phyloP scores from a whole-genome alignment of 2,329 filamentous ascomycete genomes.

The Penicillium nordicum region DNA sequence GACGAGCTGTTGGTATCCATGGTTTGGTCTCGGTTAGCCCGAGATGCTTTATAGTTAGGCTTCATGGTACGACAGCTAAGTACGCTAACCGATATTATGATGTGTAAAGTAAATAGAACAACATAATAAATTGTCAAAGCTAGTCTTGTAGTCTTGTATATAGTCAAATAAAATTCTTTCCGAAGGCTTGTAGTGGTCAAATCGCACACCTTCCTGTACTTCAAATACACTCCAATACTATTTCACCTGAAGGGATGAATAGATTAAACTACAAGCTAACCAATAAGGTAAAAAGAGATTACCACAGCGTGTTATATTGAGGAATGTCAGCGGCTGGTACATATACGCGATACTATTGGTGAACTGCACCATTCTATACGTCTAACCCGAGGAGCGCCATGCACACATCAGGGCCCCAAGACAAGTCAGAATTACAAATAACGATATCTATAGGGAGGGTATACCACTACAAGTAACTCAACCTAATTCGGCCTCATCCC shows the following conservation, averaged over 20 bases:
- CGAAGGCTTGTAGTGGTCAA: background rate
- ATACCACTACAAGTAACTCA: background rate
- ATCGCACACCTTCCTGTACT: background rate
- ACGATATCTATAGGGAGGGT: background rate
- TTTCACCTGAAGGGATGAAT: background rate
- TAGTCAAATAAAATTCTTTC: background rate
- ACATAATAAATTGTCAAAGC: background rate
- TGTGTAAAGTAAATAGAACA: background rate
- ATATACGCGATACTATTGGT: background rate
- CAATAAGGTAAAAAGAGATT: background rate
- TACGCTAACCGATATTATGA: background rate
- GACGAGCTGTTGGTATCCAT: background rate
- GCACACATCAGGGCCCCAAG: background rate
- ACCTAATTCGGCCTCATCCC: background rate
- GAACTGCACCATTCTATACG: background rate
- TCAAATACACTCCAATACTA: background rate
- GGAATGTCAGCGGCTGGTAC: background rate
- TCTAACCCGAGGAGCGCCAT: background rate
- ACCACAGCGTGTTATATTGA: background rate
- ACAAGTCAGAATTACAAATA: background rate
- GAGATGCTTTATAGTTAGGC: background rate
- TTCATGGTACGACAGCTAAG: background rate
- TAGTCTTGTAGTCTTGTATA: background rate
- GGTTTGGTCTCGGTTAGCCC: background rate
- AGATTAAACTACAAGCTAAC: background rate